Evolutionary conservation across 257 asterid species (phyloP).

Genomic region (Oldenlandia corymbosa): DNA sequence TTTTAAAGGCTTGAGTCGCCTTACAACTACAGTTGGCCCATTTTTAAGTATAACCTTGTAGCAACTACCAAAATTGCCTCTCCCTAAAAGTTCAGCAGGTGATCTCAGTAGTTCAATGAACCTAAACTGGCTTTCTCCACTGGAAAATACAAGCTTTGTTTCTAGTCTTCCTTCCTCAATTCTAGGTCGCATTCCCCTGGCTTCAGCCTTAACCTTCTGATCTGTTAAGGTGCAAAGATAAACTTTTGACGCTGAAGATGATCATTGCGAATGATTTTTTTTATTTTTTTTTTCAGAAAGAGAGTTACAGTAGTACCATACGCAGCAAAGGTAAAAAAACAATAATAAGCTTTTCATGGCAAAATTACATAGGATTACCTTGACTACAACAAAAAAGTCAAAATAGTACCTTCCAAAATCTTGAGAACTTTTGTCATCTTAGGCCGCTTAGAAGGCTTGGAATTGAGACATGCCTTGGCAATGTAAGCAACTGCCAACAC

Average conservation of each 20-base stretch:
- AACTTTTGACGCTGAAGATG: too few species aligned
- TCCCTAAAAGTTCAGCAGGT: slow-evolving; percentile 70
- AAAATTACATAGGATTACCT: too few species aligned
- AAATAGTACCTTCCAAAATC: slow-evolving; percentile 49
- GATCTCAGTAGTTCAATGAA: slow-evolving; percentile 64
- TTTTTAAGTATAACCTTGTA: slow-evolving; percentile 52
- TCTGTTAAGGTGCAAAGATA: too few species aligned
- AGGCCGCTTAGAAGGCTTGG: slow-evolving; percentile 26
- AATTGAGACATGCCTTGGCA: neutral
- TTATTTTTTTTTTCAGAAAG: too few species aligned
- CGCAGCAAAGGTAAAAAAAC: too few species aligned
- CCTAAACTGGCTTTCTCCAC: slow-evolving; percentile 31
- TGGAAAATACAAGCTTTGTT: slow-evolving; percentile 51
- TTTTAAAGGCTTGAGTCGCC: slow-evolving; percentile 54
- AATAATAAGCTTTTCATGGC: too few species aligned
- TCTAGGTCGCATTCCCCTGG: slow-evolving; percentile 13
- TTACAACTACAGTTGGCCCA: slow-evolving; percentile 58
- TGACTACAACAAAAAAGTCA: slow-evolving; percentile 21
- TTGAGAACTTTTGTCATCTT: slow-evolving; percentile 63
- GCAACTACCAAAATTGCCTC: slow-evolving; percentile 69
- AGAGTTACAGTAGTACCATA: too few species aligned
- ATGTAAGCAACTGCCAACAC: neutral
- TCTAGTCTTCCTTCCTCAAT: slow-evolving; percentile 22
- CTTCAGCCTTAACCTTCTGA: neutral
- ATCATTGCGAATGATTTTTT: too few species aligned